Conservation (phyloP, 495 filamentous ascomycete species). For the Penicillium waksmanii region DNA sequence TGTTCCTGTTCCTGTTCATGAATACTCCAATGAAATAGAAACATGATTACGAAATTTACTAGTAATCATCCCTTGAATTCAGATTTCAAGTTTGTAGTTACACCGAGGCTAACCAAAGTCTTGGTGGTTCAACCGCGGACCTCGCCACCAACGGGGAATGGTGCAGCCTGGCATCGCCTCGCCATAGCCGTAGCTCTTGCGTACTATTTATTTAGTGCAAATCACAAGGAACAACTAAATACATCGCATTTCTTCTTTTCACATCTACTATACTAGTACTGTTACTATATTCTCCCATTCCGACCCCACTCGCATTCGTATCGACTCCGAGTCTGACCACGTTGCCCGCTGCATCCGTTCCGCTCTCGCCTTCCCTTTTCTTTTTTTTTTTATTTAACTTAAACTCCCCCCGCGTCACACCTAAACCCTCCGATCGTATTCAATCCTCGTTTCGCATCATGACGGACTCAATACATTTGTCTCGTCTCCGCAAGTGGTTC, state of each 20-base stretch:
- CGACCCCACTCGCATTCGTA: slow-evolving; percentile 3
- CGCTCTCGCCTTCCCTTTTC: slow-evolving; percentile 17
- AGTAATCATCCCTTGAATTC: not conserved
- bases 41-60: not conserved
- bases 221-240: not conserved
- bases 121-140: slow-evolving; percentile 1
- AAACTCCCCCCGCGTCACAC: not conserved
- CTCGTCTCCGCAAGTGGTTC: slow-evolving; percentile 82
- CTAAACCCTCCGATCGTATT: slow-evolving; percentile 7
- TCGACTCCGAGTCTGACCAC: slow-evolving; percentile 20
- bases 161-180: slow-evolving; percentile 27
- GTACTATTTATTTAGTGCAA: not conserved
- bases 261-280: not conserved
- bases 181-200: not conserved
- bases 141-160: slow-evolving; percentile 25
- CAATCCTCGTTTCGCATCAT: slow-evolving; percentile 23
- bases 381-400: slow-evolving; percentile 9
- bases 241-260: not conserved
- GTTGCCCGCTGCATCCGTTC: slow-evolving; percentile 22
- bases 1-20: not conserved
- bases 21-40: too few relatives aligned
- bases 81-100: not conserved
- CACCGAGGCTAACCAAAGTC: not conserved
- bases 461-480: slow-evolving; percentile 66
- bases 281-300: not conserved